phyloP scores from a whole-genome alignment of 495 filamentous ascomycete genomes.

The Annulohypoxylon stygium region DNA sequence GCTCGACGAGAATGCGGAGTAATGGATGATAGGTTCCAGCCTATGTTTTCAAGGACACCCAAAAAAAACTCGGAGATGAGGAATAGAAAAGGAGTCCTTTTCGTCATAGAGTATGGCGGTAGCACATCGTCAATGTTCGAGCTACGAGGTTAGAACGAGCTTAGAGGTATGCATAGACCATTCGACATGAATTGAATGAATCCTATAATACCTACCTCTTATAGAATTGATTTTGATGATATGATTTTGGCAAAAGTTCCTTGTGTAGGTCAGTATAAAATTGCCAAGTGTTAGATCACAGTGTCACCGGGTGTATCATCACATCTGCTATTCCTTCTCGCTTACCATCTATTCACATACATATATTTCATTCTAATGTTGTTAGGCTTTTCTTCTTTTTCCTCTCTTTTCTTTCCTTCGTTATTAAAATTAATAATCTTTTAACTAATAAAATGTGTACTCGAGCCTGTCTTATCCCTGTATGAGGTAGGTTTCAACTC shows the following conservation, averaged over 20 bases:
- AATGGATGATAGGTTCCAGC: too few relatives aligned
- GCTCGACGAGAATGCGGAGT: conserved; percentile 21
- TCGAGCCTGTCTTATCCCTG: conserved; percentile 5
- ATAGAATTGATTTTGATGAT: background rate
- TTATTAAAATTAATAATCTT: background rate
- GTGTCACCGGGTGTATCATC: background rate
- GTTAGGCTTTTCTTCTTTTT: background rate
- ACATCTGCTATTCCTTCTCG: background rate
- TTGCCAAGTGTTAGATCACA: background rate
- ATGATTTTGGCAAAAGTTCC: background rate
- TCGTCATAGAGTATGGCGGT: conserved; percentile 24
- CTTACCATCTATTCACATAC: background rate
- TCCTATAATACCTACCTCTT: background rate
- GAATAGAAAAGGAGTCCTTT: background rate
- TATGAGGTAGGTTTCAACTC: conserved; percentile 7
- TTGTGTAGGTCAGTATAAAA: background rate
- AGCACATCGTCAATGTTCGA: conserved; percentile 16
- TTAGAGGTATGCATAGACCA: conserved; percentile 11
- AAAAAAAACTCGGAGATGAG: background rate
- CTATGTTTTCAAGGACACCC: background rate
- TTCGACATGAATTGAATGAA: conserved; percentile 15
- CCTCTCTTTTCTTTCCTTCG: background rate
- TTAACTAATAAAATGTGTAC: background rate
- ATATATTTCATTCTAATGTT: background rate
- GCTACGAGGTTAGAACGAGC: conserved; percentile 1